Conservation (phyloP, 768 basidiomycete species). For the Mycena amicta region DNA sequence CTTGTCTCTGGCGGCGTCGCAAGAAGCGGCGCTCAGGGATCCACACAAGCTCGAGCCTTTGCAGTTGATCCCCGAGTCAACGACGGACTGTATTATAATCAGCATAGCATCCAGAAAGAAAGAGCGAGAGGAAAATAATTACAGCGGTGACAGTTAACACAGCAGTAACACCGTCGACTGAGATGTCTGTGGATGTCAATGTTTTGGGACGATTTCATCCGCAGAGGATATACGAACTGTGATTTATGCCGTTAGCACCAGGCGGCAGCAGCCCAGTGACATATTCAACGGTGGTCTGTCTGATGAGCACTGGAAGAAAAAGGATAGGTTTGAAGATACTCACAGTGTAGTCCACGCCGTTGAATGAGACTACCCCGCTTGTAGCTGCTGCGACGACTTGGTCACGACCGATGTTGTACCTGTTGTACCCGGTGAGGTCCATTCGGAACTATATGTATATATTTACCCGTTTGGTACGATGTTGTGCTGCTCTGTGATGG, state of each 20-base stretch:
- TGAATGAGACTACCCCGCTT: slow-evolving; percentile 9
- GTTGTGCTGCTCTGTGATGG: slow-evolving; percentile 31
- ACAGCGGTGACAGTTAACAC: slow-evolving; percentile 41
- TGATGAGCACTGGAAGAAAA: slow-evolving; percentile 7
- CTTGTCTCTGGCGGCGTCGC: slow-evolving; percentile 14
- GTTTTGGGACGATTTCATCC: background rate
- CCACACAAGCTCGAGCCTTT: slow-evolving; percentile 17
- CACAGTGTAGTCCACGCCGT: slow-evolving; percentile 33
- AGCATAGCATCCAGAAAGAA: no score
- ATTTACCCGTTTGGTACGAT: slow-evolving; percentile 49
- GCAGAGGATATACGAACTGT: slow-evolving; percentile 36
- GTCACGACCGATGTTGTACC: slow-evolving; percentile 2
- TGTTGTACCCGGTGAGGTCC: background rate
- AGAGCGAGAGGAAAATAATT: background rate
- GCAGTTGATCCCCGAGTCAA: slow-evolving; percentile 14
- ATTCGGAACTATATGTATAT: slow-evolving; percentile 33
- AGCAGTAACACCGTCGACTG: slow-evolving; percentile 46
- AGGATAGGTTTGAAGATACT: slow-evolving; percentile 33
- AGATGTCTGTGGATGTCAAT: slow-evolving; percentile 35
- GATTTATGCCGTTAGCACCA: slow-evolving; percentile 45
- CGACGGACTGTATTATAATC: background rate
- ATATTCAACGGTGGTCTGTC: slow-evolving; percentile 34
- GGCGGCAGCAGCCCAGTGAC: slow-evolving; percentile 45
- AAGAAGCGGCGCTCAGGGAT: slow-evolving; percentile 8
- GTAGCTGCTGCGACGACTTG: slow-evolving; percentile 12